Conservation (phyloP, 805 yeast species). For the Candida chauliodis region DNA sequence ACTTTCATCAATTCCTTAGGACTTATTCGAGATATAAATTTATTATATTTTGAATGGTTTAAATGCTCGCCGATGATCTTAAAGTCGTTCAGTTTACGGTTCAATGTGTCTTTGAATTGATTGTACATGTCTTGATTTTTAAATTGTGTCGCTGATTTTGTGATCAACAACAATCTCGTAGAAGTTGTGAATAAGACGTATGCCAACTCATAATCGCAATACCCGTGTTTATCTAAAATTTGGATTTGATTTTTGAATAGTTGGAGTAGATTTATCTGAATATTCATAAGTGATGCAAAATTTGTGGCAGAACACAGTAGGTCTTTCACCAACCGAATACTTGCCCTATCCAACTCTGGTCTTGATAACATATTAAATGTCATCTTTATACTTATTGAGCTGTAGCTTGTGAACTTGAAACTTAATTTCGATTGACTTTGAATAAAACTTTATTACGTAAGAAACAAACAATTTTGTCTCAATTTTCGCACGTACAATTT, state of each 20-base stretch:
- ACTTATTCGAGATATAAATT: constrained; percentile 10
- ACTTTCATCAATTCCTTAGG: constrained; percentile 16
- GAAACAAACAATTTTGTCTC: too few relatives aligned
- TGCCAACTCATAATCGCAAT: constrained; percentile 38
- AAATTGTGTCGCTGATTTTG: constrained; percentile 6
- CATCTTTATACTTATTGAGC: too few relatives aligned
- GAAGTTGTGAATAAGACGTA: constrained; percentile 23
- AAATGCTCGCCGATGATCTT: constrained; percentile 6
- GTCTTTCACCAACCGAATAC: constrained; percentile 1
- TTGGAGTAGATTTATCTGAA: constrained; percentile 32
- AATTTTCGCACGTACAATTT: too few relatives aligned
- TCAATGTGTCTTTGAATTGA: constrained; percentile 16
- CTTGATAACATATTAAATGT: not conserved
- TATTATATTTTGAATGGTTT: not conserved
- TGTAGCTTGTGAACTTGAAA: too few relatives aligned
- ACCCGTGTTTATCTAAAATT: constrained; percentile 23
- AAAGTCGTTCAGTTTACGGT: constrained; percentile 12
- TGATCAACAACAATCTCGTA: constrained; percentile 10
- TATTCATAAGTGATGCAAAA: constrained; percentile 18
- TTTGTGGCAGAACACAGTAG: not conserved
- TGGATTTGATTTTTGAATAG: constrained; percentile 30
- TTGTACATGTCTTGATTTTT: constrained; percentile 17
- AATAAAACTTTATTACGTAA: too few relatives aligned
- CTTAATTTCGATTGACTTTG: too few relatives aligned
- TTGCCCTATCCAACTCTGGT: constrained; percentile 8